These are phyloP conservation scores for Chaetoscypha palmicola DNA, from an alignment of 2,329 filamentous ascomycete species.

Conservation along the genomic window DNA sequence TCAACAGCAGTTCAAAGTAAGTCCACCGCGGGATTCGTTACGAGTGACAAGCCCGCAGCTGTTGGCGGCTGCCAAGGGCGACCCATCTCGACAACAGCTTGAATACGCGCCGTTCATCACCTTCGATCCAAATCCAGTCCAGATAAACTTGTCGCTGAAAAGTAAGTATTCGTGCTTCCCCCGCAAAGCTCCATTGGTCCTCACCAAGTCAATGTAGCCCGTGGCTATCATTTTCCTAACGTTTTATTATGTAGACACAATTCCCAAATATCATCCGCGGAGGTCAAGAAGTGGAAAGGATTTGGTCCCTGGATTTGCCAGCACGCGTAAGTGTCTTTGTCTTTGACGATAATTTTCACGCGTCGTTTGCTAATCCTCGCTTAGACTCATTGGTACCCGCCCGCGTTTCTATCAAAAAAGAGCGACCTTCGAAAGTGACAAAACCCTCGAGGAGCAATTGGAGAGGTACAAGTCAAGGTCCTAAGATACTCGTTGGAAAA, in stretches of 20 bases:
- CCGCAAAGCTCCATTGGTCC: not conserved
- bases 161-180: conserved; percentile 19
- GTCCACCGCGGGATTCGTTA: conserved; percentile 12
- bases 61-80: conserved; percentile 13
- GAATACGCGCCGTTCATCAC: conserved; percentile 25
- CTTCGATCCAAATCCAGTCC: conserved; percentile 22
- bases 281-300: conserved; percentile 28
- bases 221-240: conserved; percentile 7
- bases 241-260: conserved; percentile 18
- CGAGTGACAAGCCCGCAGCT: conserved; percentile 25
- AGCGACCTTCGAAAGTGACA: conserved; percentile 19
- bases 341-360: not conserved
- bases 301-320: conserved; percentile 25
- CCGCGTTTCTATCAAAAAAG: conserved; percentile 20
- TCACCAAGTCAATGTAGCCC: no score
- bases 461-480: conserved; percentile 24
- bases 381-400: conserved; percentile 21
- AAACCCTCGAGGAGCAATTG: conserved; percentile 21
- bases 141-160: conserved; percentile 25
- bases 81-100: conserved; percentile 21
- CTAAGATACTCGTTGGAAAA: conserved; percentile 19
- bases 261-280: conserved; percentile 29
- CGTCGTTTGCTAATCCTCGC: conserved; percentile 2
- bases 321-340: conserved; percentile 24
- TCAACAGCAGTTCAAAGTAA: conserved; percentile 5